Evolutionary conservation across 164 flowering plant species (phyloP).

Genomic region (Houttuynia cordata): DNA sequence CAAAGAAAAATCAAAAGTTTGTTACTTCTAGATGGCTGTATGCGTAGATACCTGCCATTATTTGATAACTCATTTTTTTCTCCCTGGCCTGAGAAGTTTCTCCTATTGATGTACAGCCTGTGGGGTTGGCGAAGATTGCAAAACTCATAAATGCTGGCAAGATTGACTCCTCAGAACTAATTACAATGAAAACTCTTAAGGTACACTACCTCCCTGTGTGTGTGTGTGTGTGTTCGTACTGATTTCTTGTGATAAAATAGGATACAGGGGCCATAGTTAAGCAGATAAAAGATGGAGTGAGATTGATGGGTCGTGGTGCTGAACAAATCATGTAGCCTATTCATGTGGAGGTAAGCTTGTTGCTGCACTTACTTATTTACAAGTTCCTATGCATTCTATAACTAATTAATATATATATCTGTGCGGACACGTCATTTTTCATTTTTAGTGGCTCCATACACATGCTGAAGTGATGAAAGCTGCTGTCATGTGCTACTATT

Average conservation of each 20-base stretch:
- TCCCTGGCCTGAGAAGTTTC: too few relatives aligned
- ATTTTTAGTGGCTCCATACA: too few relatives aligned
- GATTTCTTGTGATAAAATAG: conserved; percentile 20
- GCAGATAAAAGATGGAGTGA: conserved; percentile 85
- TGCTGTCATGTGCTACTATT: too few relatives aligned
- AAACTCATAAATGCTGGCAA: conserved; percentile 85
- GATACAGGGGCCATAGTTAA: conserved; percentile 84
- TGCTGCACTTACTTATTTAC: too few relatives aligned
- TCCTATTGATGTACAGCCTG: conserved; percentile 22
- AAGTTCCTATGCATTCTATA: too few relatives aligned
- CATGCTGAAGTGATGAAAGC: too few relatives aligned
- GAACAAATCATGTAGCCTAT: conserved; percentile 91
- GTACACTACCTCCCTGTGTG: conserved; percentile 17
- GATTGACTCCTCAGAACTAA: conserved; percentile 89
- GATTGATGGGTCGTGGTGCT: conserved; percentile 94
- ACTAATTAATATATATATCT: too few relatives aligned
- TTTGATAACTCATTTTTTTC: too few relatives aligned
- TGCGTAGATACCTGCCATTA: too few relatives aligned
- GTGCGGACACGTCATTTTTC: too few relatives aligned
- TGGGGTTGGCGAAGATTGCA: conserved; percentile 92
- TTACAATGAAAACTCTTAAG: conserved; percentile 97
- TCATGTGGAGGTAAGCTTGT: conserved; percentile 72
- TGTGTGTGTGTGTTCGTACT: not conserved
- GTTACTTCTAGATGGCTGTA: too few relatives aligned
- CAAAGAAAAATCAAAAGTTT: too few relatives aligned